Evolutionary conservation across 768 basidiomycete species (phyloP).

Genomic region (Russula brevipes): DNA sequence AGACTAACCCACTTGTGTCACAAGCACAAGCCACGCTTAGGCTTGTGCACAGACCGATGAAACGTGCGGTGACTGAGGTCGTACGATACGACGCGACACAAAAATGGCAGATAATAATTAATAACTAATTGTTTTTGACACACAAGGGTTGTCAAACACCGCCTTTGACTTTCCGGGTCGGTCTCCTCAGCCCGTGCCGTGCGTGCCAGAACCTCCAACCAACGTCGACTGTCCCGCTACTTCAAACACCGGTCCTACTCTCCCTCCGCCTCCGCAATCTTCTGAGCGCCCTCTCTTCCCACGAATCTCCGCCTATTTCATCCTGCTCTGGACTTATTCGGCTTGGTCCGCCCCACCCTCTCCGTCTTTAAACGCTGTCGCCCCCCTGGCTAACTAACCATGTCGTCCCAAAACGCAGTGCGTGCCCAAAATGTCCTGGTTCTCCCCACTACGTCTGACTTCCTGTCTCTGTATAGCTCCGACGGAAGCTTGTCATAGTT

Average conservation of each 20-base stretch:
- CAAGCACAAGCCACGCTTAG: no score
- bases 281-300: neutral
- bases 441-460: slow-evolving; percentile 6
- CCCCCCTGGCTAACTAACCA: neutral
- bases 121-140: slow-evolving; percentile 4
- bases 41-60: no score
- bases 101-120: neutral
- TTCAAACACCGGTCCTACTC: slow-evolving; percentile 3
- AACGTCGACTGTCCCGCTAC: slow-evolving; percentile 9
- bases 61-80: no score
- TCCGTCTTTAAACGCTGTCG: neutral
- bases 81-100: no score
- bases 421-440: slow-evolving; percentile 9
- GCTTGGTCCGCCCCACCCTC: neutral
- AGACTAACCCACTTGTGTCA: neutral
- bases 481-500: slow-evolving; percentile 93
- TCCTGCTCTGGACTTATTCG: neutral
- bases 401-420: slow-evolving; percentile 25
- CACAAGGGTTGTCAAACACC: slow-evolving; percentile 15
- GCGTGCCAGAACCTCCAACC: slow-evolving; percentile 5
- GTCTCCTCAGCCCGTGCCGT: slow-evolving; percentile 7
- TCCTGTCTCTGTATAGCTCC: slow-evolving; percentile 51
- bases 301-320: slow-evolving; percentile 9
- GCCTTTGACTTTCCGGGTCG: slow-evolving; percentile 14
- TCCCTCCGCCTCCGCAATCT: neutral